A percentile compares a stretch with the other conserved stretches of the same genome.
Evolutionary conservation across 495 filamentous ascomycete species (phyloP).

Genomic region (Tuber calosporum): DNA sequence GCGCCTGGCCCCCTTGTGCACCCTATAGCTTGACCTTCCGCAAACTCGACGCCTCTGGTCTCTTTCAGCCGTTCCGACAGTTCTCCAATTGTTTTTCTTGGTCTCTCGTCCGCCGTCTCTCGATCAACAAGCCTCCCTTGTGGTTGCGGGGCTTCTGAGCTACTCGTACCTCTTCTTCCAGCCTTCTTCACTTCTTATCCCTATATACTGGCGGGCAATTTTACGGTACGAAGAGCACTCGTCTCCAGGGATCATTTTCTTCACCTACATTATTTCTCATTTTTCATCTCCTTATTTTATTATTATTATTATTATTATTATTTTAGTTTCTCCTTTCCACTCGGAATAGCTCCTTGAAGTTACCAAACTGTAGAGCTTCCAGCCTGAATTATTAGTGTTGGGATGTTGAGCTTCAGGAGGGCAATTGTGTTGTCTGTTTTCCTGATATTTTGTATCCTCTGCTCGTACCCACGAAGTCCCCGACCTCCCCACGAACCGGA

Average conservation of each 20-base stretch:
- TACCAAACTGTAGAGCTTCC: background rate
- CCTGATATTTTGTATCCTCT: conserved; percentile 33
- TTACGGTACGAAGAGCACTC: conserved; percentile 1
- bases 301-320: background rate
- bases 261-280: background rate
- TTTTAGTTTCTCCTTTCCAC: background rate
- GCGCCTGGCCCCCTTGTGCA: background rate
- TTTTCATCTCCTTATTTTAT: background rate
- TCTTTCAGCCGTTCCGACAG: background rate
- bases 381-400: background rate
- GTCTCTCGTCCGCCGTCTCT: background rate
- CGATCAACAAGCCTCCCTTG: background rate
- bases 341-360: background rate
- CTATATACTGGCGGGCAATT: conserved; percentile 5
- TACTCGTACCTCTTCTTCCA: background rate
- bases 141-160: background rate
- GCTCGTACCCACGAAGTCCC: conserved; percentile 29
- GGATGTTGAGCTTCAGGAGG: conserved; percentile 45
- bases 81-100: background rate
- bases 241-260: conserved; percentile 2
- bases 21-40: background rate
- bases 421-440: conserved; percentile 27
- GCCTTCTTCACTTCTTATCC: conserved; percentile 1
- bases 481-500: conserved; percentile 9
- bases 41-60: background rate